Conservation (phyloP, 306 rosid species). For the Mimosa bimucronata region DNA sequence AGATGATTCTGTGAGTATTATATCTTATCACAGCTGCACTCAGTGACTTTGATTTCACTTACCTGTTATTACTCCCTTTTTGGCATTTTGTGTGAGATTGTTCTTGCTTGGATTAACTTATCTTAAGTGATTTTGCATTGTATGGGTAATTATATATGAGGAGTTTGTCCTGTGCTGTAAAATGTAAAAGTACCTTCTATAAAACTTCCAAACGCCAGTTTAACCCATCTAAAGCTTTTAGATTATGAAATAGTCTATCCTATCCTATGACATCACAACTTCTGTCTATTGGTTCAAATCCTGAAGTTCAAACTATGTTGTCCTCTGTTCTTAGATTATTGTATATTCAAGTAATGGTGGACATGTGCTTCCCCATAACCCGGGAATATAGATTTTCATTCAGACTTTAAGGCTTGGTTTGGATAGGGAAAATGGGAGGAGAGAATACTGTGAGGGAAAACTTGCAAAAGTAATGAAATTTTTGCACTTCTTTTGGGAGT, state of each 20-base stretch:
- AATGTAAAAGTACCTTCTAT: no score
- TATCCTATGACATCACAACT: neutral
- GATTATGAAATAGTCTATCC: neutral
- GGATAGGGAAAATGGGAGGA: neutral
- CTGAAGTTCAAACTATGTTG: neutral
- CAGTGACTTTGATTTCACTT: neutral
- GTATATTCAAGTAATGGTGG: neutral
- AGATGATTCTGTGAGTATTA: conserved; percentile 80
- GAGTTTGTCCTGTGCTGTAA: no score
- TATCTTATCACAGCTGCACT: conserved; percentile 31
- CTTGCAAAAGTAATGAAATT: neutral
- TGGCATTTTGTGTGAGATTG: neutral
- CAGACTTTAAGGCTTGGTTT: neutral
- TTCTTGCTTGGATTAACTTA: no score
- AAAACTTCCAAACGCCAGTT: no score
- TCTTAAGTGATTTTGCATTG: no score
- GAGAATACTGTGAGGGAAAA: neutral
- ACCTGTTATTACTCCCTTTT: neutral
- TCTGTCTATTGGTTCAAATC: no score
- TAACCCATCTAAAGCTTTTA: neutral
- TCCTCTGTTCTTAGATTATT: neutral
- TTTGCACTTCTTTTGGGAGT: neutral
- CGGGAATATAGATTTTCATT: neutral
- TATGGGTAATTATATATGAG: no score
- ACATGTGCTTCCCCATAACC: neutral